Evolutionary conservation across 2,329 filamentous ascomycete species (phyloP).

Genomic region (Blastomyces parvus): DNA sequence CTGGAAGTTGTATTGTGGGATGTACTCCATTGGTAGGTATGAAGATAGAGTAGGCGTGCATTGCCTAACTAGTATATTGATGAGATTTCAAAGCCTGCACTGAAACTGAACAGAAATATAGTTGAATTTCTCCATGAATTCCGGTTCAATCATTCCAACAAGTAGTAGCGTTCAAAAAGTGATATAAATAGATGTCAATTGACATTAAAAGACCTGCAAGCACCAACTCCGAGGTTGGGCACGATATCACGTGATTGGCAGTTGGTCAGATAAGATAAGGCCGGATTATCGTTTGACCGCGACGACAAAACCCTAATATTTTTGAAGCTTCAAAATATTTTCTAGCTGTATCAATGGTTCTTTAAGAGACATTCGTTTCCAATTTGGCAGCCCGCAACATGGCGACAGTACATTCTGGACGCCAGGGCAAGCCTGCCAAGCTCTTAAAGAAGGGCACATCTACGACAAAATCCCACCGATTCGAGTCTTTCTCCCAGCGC

Average conservation of each 20-base stretch:
- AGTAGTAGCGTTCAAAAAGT: not conserved
- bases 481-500: slow-evolving; percentile 83
- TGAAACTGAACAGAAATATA: not conserved
- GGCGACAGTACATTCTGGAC: slow-evolving; percentile 50
- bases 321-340: slow-evolving; percentile 18
- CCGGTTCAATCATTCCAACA: not conserved
- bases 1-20: not conserved
- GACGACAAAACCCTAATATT: not conserved
- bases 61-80: too few species aligned
- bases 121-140: not conserved
- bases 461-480: slow-evolving; percentile 75
- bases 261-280: slow-evolving; percentile 5
- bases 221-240: not conserved
- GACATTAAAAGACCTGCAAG: not conserved
- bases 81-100: not conserved
- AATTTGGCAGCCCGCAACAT: slow-evolving; percentile 26
- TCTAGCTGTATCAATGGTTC: not conserved
- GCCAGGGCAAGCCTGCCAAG: slow-evolving; percentile 60
- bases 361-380: not conserved
- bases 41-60: too few species aligned
- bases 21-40: not conserved
- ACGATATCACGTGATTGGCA: not conserved
- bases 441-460: slow-evolving; percentile 57
- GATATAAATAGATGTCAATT: not conserved
- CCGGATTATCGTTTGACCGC: slow-evolving; percentile 7